phyloP scores from a whole-genome alignment of 139 green algal species.

The Pseudopediastrum boryanum region DNA sequence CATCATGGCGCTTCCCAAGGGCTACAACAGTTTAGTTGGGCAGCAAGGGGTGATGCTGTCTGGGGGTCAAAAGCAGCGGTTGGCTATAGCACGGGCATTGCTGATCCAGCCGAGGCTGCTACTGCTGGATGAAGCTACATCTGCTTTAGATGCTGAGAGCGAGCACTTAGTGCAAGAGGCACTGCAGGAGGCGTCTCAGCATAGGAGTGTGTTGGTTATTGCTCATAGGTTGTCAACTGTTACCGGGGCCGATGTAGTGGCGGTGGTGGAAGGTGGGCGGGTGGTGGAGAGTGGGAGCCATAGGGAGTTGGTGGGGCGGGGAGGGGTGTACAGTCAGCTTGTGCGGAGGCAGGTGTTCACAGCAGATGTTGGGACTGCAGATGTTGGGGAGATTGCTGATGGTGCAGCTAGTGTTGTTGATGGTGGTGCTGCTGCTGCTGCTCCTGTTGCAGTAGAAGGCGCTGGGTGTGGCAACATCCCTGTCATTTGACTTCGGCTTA shows the following conservation, averaged over 20 bases:
- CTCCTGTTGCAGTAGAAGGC: no score
- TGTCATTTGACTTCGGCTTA: no score
- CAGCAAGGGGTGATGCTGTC: constrained; percentile 70
- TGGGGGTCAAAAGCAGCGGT: constrained; percentile 82
- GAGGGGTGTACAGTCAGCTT: constrained; percentile 23
- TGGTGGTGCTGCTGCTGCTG: no score
- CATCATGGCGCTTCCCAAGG: constrained; percentile 72
- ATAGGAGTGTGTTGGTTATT: constrained; percentile 62
- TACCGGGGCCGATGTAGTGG: constrained; percentile 53
- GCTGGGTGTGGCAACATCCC: no score
- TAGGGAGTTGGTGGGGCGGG: constrained; percentile 44
- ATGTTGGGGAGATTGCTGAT: background rate
- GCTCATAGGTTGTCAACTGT: constrained; percentile 73
- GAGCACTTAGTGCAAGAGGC: constrained; percentile 66
- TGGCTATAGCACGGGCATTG: constrained; percentile 78
- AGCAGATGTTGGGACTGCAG: constrained; percentile 4
- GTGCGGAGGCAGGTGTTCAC: constrained; percentile 23
- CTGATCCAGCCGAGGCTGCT: constrained; percentile 61
- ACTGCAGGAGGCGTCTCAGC: constrained; percentile 61
- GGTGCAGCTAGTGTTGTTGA: no score
- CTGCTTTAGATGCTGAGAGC: constrained; percentile 69
- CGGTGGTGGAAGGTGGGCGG: constrained; percentile 49
- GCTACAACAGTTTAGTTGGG: constrained; percentile 54
- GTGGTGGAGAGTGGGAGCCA: constrained; percentile 72
- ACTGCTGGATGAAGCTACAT: constrained; percentile 76